Evolutionary conservation across 2,329 filamentous ascomycete species (phyloP).

Genomic region (Colletotrichum orchidophilum): DNA sequence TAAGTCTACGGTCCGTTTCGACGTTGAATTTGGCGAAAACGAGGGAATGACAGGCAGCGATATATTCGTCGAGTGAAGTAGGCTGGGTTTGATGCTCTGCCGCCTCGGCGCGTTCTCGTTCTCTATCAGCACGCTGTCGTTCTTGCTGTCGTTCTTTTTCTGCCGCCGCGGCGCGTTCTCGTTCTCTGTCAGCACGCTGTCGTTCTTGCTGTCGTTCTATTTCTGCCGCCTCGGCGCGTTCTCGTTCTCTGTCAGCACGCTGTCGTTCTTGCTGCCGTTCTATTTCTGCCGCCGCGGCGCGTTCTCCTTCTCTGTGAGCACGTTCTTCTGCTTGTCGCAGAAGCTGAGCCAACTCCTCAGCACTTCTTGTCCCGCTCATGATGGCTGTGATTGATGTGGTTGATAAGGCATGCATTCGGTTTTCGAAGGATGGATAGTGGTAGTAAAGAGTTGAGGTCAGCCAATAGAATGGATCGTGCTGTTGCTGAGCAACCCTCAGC

Average conservation of each 20-base stretch:
- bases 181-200: constrained; percentile 24
- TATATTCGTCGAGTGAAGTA: constrained; percentile 44
- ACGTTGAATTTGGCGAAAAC: constrained; percentile 39
- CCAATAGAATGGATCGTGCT: too few relatives aligned
- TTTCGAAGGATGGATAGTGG: neutral
- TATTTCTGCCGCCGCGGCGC: neutral
- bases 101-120: constrained; percentile 32
- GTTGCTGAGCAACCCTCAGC: too few relatives aligned
- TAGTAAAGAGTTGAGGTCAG: neutral
- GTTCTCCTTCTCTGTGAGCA: constrained; percentile 25
- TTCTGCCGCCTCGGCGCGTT: constrained; percentile 17
- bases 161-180: constrained; percentile 14
- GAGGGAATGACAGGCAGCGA: constrained; percentile 40
- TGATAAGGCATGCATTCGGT: neutral
- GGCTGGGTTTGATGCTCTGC: constrained; percentile 37
- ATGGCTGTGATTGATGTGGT: neutral
- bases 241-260: constrained; percentile 23
- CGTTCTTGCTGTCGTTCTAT: neutral
- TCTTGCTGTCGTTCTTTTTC: constrained; percentile 1
- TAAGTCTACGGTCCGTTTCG: constrained; percentile 38
- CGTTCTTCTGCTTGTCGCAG: neutral
- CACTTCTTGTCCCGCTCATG: neutral
- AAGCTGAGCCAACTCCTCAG: neutral
- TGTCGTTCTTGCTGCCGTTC: constrained; percentile 4
- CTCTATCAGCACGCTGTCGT: constrained; percentile 19